Conservation (phyloP, 2,329 filamentous ascomycete genomes). For the Calonectria henricotiae region DNA sequence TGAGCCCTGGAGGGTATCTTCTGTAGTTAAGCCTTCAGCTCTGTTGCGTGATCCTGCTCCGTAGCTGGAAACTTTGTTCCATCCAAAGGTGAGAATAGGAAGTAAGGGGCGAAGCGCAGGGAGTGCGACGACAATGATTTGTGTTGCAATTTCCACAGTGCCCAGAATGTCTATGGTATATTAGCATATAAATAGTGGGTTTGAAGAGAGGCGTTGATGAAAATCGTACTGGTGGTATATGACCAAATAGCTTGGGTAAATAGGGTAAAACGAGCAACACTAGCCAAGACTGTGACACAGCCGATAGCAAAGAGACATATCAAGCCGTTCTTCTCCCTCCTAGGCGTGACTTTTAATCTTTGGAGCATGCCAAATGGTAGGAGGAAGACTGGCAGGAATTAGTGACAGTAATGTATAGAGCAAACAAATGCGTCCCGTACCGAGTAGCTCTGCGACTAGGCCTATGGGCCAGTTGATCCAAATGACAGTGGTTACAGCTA, state of each 20-base stretch:
- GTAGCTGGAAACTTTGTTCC: neutral
- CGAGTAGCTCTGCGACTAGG: conserved; percentile 11
- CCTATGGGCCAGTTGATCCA: conserved; percentile 20
- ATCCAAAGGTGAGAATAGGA: neutral
- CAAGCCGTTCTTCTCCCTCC: conserved; percentile 3
- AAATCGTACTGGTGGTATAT: conserved; percentile 2
- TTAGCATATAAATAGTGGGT: neutral
- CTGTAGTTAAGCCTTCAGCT: neutral
- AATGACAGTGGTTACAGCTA: neutral
- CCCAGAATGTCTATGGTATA: neutral
- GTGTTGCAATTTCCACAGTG: conserved; percentile 22
- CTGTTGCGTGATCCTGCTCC: neutral
- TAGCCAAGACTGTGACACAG: conserved; percentile 6
- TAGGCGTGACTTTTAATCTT: conserved; percentile 4
- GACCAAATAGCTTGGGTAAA: neutral
- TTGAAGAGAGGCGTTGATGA: neutral
- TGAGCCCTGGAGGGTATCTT: neutral
- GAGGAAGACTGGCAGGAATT: neutral
- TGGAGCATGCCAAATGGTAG: conserved; percentile 17
- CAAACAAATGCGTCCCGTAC: neutral
- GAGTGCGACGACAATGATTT: conserved; percentile 14
- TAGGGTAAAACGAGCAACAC: conserved; percentile 10
- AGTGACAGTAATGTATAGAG: neutral
- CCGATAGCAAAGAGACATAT: conserved; percentile 10
- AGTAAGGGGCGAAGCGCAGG: conserved; percentile 19